Percentiles rank a stretch among this genome's conserved stretches.
Conservation (phyloP, 148 eudicot species). For the Vaccinium corymbosum region DNA sequence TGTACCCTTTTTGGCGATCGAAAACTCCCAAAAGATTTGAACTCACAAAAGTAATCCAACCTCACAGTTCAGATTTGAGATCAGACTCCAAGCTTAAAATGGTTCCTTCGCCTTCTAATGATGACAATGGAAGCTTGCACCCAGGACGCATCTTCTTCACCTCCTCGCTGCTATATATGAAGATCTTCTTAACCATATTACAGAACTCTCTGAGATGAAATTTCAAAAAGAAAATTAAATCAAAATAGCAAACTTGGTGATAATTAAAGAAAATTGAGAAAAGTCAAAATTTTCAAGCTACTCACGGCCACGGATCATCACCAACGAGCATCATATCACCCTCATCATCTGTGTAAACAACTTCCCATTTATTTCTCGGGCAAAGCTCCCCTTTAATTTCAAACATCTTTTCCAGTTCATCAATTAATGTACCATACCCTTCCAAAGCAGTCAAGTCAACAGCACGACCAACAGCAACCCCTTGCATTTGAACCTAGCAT, state of each 20-base stretch:
- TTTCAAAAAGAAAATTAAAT: neutral
- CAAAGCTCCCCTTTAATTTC: constrained; percentile 75
- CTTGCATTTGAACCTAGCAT: constrained; percentile 89
- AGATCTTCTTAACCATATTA: constrained; percentile 75
- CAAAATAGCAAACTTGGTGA: neutral
- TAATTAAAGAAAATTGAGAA: neutral
- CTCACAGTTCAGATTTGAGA: constrained; percentile 33
- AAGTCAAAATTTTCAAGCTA: constrained; percentile 9
- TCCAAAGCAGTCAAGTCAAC: constrained; percentile 62
- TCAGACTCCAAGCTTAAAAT: constrained; percentile 41
- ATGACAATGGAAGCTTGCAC: constrained; percentile 38
- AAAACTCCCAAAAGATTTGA: neutral
- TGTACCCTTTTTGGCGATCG: constrained; percentile 3
- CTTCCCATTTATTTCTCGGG: constrained; percentile 58
- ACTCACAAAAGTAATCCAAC: constrained; percentile 18
- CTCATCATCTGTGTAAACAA: constrained; percentile 82
- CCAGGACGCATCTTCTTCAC: constrained; percentile 68
- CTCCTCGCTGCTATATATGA: constrained; percentile 57
- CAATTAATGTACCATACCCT: constrained; percentile 58
- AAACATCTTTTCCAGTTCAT: constrained; percentile 77
- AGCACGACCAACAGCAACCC: constrained; percentile 90
- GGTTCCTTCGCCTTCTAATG: constrained; percentile 41
- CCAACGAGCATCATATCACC: constrained; percentile 97
- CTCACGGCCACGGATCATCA: constrained; percentile 94
- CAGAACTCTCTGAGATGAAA: constrained; percentile 61